Evolutionary conservation across 2,329 filamentous ascomycete species (phyloP).

Genomic region (Curvularia eragrostidis): DNA sequence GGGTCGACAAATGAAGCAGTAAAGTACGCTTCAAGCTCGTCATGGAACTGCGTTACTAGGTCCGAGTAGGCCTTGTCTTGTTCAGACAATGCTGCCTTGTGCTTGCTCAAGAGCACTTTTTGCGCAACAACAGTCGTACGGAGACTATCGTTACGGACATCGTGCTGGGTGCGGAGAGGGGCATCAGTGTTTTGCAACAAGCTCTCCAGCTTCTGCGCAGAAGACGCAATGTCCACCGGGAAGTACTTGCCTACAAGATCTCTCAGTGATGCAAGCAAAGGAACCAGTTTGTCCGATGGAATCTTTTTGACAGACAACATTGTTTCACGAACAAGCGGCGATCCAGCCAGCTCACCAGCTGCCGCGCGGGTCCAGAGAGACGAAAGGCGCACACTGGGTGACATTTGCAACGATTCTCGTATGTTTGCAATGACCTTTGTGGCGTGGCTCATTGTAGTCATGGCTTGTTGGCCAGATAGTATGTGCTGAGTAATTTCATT

Average conservation of each 20-base stretch:
- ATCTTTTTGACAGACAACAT: slow-evolving; percentile 67
- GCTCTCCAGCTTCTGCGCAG: slow-evolving; percentile 46
- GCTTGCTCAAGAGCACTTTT: slow-evolving; percentile 78
- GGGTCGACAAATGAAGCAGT: slow-evolving; percentile 56
- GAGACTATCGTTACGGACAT: slow-evolving; percentile 70
- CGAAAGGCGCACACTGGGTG: slow-evolving; percentile 48
- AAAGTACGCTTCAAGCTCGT: slow-evolving; percentile 59
- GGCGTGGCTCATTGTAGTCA: slow-evolving; percentile 51
- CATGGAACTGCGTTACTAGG: slow-evolving; percentile 65
- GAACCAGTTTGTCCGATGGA: slow-evolving; percentile 60
- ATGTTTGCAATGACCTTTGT: slow-evolving; percentile 45
- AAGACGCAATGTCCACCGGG: slow-evolving; percentile 26
- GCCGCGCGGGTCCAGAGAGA: slow-evolving; percentile 68
- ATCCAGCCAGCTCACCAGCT: slow-evolving; percentile 60
- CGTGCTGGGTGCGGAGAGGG: slow-evolving; percentile 75
- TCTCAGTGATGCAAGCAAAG: slow-evolving; percentile 51
- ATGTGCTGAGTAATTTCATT: slow-evolving; percentile 50
- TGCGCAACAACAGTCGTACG: slow-evolving; percentile 82
- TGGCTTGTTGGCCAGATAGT: slow-evolving; percentile 49
- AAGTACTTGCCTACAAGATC: slow-evolving; percentile 22
- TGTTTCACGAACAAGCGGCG: slow-evolving; percentile 61
- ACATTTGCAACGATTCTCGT: slow-evolving; percentile 49
- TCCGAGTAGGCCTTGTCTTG: slow-evolving; percentile 74
- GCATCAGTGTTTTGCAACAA: slow-evolving; percentile 34
- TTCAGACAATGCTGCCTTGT: slow-evolving; percentile 72